Conservation (phyloP, 805 yeast genomes). For the Candida alai region DNA sequence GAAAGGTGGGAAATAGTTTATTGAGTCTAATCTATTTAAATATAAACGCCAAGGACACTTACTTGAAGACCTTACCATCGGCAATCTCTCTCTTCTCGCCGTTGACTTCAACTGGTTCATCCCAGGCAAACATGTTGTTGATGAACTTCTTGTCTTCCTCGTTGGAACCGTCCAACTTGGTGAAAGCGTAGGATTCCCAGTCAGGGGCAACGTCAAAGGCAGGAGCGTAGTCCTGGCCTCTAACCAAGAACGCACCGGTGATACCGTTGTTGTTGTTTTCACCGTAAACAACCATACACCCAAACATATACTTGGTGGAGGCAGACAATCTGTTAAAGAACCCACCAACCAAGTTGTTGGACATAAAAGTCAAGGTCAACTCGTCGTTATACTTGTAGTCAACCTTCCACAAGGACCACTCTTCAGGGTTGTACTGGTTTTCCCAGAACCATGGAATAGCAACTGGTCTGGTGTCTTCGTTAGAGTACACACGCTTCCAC, state of each 20-base stretch:
- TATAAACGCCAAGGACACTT: conserved; percentile 19
- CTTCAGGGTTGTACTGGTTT: conserved; percentile 79
- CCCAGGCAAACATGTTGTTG: conserved; percentile 26
- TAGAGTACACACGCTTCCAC: conserved; percentile 93
- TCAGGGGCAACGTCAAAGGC: conserved; percentile 98
- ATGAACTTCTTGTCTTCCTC: conserved; percentile 75
- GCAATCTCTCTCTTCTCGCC: conserved; percentile 81
- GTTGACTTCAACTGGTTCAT: conserved; percentile 72
- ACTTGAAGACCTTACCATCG: conserved; percentile 95
- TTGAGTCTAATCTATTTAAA: conserved; percentile 3
- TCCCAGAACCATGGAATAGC: conserved; percentile 97
- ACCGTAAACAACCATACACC: conserved; percentile 88
- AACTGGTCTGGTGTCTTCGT: conserved; percentile 87
- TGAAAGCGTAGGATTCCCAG: conserved; percentile 86
- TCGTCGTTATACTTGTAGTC: conserved; percentile 96
- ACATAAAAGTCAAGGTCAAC: conserved; percentile 92
- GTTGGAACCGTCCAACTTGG: conserved; percentile 72
- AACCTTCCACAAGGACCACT: conserved; percentile 91
- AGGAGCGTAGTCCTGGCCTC: conserved; percentile 85
- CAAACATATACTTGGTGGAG: conserved; percentile 89
- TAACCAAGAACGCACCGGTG: conserved; percentile 84
- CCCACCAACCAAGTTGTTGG: conserved; percentile 95
- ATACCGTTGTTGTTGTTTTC: conserved; percentile 97
- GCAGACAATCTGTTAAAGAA: conserved; percentile 90
- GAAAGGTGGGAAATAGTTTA: no score